Base-by-base conservation (phyloP, 306 rosid species). In the Prunus fruticosa region DNA sequence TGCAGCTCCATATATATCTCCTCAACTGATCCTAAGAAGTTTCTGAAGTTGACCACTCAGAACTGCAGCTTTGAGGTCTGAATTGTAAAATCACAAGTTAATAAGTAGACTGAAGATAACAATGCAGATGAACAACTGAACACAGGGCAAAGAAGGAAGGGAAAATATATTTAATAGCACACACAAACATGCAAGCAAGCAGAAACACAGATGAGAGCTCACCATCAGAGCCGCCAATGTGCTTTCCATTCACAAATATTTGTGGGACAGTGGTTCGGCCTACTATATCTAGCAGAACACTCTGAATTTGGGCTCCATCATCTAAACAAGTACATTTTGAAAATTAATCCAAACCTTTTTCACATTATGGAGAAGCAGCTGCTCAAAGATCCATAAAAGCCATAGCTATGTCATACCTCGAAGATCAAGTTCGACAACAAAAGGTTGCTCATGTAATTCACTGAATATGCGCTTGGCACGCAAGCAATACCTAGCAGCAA, bases 201-300 rank as follows among this genome's bases (percentile, higher is more conserved):
- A 18, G 13, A 64, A 53, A 79, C 52, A 30, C 72, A 78, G 69
- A 16, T 20, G 67, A 78, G 74, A 78, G 85, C 91, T 79, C 79
- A 92, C 97, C 97, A 82, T 92, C 97, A 64, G 88, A 90, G 74
- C 97, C 98, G 79, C 97, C 98, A 67, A 95, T 82, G 80, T 90
- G 98, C 81, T 90, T 95, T 78, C 96, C 97, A 76, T 87, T 84
- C 56, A 95, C 96, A 82, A 92, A 95, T 14, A 95, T 80, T 82
- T 92, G 98, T 1, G 98, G 98, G 20, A 94, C 98, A 19, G 97
- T 91, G 65, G 80, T 75, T 79, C 90, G 80, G 62, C 98, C 98
- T 0, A 84, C 84, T 67, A 92, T 73, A 78, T 95, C 97, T 20
- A 92, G 85, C 85, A 95, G 91, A 69, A 85, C 90, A 77, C 78